Evolutionary conservation across 129 eudicot genomes (phyloP), one percentile per base, ranked within the genome.

Genomic region (Centella asiatica): DNA sequence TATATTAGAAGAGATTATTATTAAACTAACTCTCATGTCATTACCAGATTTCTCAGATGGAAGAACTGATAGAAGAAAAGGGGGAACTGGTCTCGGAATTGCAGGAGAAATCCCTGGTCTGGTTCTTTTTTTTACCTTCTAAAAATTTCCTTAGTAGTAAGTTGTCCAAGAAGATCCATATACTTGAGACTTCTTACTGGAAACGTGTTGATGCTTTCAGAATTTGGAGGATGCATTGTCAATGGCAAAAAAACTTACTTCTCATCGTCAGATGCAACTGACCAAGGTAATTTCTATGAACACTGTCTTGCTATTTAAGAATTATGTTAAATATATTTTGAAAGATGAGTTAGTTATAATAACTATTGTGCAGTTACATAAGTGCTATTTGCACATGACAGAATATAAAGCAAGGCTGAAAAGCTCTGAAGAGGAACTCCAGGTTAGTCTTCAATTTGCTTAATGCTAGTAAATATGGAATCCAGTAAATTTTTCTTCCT

Each of bases 391-490:
- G 29, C 83, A 74, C 60, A 63, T 78, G 68, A 76, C 68, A 82
- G 93, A 84, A n/a, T 81, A 72, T 20, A 69, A 75, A 14, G 81
- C 81, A 64, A 81, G 70, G 68, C 78, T 83, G 57, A 81, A 78
- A 76, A 67, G 72, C 73, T 73, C 81, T 76, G 95, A 87, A 74
- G 75, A 73, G 69, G 95, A 87, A 65, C 95, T 87, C 67, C 81
- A 83, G 95, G 95, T 83, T 74, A 57, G 90, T 66, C 56, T 55
- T 26, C 65, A 19, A 18, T 53, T 11, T 52, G 44, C 28, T 67
- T 44, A 40, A 22, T 55, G 33, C 55, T 64, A 24, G 20, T 12
- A 5, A 25, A n/a, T 46, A 48, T 33, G n/a, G 18, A 17, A 46
- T 42, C 4, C 58, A 8, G 19, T 6, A 47, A 42, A 7, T 7